Percentiles rank a stretch among this genome's conserved stretches.
These are phyloP conservation scores for Gorgonomyces haynaldii DNA, from an alignment of 192 early-diverging fungal genomes.

Conservation along the genomic window DNA sequence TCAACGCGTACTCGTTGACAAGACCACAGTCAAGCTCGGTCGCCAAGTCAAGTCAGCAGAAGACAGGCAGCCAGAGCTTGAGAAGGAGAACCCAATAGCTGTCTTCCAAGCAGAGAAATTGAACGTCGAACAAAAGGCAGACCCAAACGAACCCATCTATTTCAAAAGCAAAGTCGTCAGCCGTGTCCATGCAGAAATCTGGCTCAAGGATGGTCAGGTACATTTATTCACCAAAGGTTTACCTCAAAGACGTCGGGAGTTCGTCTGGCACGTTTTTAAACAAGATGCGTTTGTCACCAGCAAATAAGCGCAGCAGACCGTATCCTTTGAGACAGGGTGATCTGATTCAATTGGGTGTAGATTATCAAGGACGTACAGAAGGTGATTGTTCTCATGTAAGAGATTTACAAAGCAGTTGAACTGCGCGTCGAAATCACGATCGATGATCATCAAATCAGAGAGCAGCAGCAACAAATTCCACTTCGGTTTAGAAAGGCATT, in stretches of 20 bases:
- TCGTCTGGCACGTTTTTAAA: constrained; percentile 96
- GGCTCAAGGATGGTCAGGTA: constrained; percentile 51
- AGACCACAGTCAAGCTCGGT: not conserved
- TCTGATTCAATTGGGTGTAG: constrained; percentile 90
- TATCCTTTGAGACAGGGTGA: constrained; percentile 78
- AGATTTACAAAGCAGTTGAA: constrained; percentile 10
- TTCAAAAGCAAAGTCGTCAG: constrained; percentile 76
- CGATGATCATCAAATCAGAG: not conserved
- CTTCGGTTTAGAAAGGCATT: constrained; percentile 20
- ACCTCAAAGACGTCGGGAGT: constrained; percentile 79
- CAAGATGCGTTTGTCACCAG: constrained; percentile 73
- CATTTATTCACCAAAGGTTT: constrained; percentile 45
- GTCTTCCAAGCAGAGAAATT: not conserved
- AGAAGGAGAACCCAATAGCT: not conserved
- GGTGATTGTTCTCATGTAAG: constrained; percentile 25
- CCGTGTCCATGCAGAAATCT: constrained; percentile 86
- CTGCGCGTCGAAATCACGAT: constrained; percentile 1
- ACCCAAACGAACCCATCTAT: not conserved
- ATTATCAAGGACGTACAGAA: constrained; percentile 86
- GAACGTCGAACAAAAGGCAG: not conserved
- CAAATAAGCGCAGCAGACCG: constrained; percentile 62
- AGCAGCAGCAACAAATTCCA: constrained; percentile 7
- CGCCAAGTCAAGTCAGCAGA: constrained; percentile 7
- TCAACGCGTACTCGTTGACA: constrained; percentile 1
- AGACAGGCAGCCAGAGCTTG: constrained; percentile 1